Evolutionary conservation across 345 rosid species (phyloP), one percentile per base, ranked within the genome.

Genomic region (Murraya paniculata): DNA sequence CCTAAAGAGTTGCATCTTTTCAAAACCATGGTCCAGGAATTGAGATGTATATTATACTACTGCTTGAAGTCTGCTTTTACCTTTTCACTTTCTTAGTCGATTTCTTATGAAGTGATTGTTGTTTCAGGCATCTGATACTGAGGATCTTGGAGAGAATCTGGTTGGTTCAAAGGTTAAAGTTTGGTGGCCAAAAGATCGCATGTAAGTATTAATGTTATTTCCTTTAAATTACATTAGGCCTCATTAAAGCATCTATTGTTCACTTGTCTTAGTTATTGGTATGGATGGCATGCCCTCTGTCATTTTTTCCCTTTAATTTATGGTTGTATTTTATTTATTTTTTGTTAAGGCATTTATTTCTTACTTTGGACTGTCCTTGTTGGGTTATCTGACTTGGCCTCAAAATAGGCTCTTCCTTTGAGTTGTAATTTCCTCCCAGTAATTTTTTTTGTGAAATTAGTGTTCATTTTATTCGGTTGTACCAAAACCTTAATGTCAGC

Each of bases 121-220:
- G 62, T 87, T 50, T 59, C 89, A 94, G 98, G 89, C 81, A 64
- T 79, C 98, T 85, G 88, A 80, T 80, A 69, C 71, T 60, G 73
- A 78, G 80, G 89, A 69, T 56, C 75, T 64, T 80, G 92, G 80
- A 56, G 89, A 84, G 64, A 85, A 78, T 71, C 77, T 94, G 78
- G 90, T 94, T 82, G 99, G 98, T 58, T 70, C 85, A 19, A 94
- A 83, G 87, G 82, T 97, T 78, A 89, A 86, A 85, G 93, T 97
- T 61, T 97, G 96, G 94, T 97, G 99, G 99, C 98, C 99, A n/a
- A 39, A 74, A 25, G 99, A 97, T 89, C 76, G 64, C 11, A 53
- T 25, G 99, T 97, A 82, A 87, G 93, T 80, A 60, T 41, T 25
- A 22, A 73, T n/a, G 64, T 69, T 33, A 41, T 71, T 57, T 65